Conservation (phyloP, 2,329 filamentous ascomycete species). For the Colletotrichum ledebouriae region DNA sequence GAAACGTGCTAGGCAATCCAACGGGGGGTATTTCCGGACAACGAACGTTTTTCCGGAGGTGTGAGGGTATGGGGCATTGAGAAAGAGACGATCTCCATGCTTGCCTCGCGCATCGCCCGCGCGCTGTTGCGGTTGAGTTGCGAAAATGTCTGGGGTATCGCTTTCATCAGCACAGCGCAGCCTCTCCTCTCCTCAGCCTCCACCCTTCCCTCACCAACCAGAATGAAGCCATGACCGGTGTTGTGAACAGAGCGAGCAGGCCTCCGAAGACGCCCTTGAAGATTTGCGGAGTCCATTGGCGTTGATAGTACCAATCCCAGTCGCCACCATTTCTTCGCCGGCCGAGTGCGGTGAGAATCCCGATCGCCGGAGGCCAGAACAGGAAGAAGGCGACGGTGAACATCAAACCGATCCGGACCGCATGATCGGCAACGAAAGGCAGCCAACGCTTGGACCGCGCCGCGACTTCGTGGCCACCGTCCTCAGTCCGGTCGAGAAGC, state of each 20-base stretch:
- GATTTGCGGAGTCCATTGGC: conserved; percentile 60
- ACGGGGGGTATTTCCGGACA: no score
- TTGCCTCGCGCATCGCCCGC: no score
- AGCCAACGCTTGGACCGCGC: conserved; percentile 28
- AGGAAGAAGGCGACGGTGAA: conserved; percentile 56
- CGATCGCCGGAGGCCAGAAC: conserved; percentile 60
- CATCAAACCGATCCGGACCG: conserved; percentile 53
- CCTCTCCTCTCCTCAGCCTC: conserved; percentile 47
- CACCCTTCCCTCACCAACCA: conserved; percentile 66
- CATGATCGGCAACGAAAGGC: conserved; percentile 52
- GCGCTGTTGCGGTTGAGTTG: no score
- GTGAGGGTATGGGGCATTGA: no score
- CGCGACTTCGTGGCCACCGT: conserved; percentile 49
- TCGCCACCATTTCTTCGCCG: conserved; percentile 47
- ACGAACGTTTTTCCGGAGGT: no score
- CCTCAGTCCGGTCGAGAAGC: conserved; percentile 51
- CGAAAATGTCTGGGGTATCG: neutral
- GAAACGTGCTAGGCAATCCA: no score
- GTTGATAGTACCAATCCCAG: conserved; percentile 58
- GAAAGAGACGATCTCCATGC: no score
- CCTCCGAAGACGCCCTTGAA: conserved; percentile 66
- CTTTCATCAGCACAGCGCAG: conserved; percentile 1
- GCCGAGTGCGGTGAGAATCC: conserved; percentile 57
- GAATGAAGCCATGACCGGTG: conserved; percentile 62
- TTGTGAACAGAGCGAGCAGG: conserved; percentile 60